Base-by-base conservation (phyloP, 257 asterid species). In the Cynanchum wilfordii region DNA sequence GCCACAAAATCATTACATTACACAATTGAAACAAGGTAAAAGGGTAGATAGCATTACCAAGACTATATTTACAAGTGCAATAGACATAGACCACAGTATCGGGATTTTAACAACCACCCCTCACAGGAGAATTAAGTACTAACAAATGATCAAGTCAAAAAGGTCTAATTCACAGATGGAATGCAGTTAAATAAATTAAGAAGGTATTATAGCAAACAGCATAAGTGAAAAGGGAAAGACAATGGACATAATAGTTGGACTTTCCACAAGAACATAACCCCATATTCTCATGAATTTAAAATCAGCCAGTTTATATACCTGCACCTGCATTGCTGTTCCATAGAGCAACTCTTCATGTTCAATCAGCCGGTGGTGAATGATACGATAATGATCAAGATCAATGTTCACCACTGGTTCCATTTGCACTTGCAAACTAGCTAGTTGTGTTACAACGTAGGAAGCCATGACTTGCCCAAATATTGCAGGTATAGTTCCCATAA, bases 381-480 rank as follows among this genome's bases (percentile, higher is more conserved):
- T 78, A 52, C 85, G 83, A 69, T 91, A 94, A 81, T 88, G 97
- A 79, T 94, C 99, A 69, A 62, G 72, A 82, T 89, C 96, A 76
- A 91, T 85, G 79, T 94, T 94, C 74, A 91, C 97, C 70, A 94
- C 86, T 19, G 97, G 97, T 71, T 94, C 97, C 96, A 87, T 85
- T 72, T 86, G 86, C 77, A 94, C 89, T 78, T 88, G 90, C 84
- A 94, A 70, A 67, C 80, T 91, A 59, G 96, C 96, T 63, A 94
- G 80, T 80, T 89, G 93, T 66, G 96, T 89, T 71, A 82, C 80
- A 62, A 89, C 96, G 82, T 89, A 87, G 70, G 97, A 91, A 73
- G 99, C 99, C 97, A 94, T 94, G 72, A 94, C 88, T 80, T 91
- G 99, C 75, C 99, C 99, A 64, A 94, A 94, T 73, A 91, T 91